A percentile compares a stretch with the other conserved stretches of the same genome.
phyloP scores from a whole-genome alignment of 306 rosid species.

The Lathyrus sativus region DNA sequence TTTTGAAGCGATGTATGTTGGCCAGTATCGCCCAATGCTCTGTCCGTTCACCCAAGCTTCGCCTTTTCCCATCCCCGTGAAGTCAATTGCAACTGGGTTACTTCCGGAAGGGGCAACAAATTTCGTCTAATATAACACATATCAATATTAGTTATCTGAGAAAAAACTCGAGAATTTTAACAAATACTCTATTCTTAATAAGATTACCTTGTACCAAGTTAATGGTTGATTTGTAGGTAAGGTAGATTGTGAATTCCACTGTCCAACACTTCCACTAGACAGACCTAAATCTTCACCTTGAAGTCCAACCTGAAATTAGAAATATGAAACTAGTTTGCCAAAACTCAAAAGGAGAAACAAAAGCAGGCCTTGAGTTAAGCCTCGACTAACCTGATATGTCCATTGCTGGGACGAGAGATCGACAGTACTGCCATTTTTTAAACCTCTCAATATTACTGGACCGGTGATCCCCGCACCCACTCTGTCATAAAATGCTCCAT shows the following conservation, averaged over 20 bases:
- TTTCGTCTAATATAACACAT: slow-evolving; percentile 55
- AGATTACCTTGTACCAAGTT: slow-evolving; percentile 90
- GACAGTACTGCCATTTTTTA: slow-evolving; percentile 53
- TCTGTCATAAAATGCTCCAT: slow-evolving; percentile 76
- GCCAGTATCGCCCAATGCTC: slow-evolving; percentile 97
- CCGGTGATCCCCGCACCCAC: slow-evolving; percentile 90
- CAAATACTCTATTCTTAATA: background rate
- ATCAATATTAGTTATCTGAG: slow-evolving; percentile 11
- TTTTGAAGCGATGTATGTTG: slow-evolving; percentile 52
- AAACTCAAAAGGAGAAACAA: slow-evolving; percentile 21
- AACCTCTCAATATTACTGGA: slow-evolving; percentile 69
- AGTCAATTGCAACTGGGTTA: slow-evolving; percentile 84
- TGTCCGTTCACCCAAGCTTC: slow-evolving; percentile 98
- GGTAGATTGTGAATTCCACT: slow-evolving; percentile 67
- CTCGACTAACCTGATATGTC: slow-evolving; percentile 82
- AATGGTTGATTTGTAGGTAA: slow-evolving; percentile 78
- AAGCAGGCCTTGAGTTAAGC: slow-evolving; percentile 27
- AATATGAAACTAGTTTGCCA: no score
- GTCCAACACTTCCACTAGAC: slow-evolving; percentile 63
- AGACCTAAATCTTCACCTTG: slow-evolving; percentile 67
- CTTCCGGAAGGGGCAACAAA: slow-evolving; percentile 68
- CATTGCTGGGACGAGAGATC: slow-evolving; percentile 79
- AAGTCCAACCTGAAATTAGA: slow-evolving; percentile 70
- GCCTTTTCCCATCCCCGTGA: slow-evolving; percentile 91
- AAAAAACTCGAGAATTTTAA: background rate